A percentile compares a stretch with the other conserved stretches of the same genome.
These are phyloP conservation scores for Exophiala xenobiotica DNA, from an alignment of 2,329 filamentous ascomycete species.

Conservation along the genomic window DNA sequence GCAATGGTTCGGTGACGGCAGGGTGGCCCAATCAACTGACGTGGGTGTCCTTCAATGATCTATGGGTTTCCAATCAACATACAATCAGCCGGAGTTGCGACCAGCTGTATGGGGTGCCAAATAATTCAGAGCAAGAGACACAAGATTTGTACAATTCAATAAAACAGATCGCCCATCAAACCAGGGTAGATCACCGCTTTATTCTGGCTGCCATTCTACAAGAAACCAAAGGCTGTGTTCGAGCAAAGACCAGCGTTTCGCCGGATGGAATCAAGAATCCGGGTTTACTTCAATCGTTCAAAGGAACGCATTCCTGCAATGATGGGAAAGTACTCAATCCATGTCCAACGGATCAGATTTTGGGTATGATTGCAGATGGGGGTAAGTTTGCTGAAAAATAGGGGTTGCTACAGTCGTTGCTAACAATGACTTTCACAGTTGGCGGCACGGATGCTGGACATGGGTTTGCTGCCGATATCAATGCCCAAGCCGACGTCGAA, in stretches of 20 bases:
- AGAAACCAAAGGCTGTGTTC: conserved; percentile 49
- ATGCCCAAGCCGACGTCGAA: conserved; percentile 28
- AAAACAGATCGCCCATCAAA: conserved; percentile 32
- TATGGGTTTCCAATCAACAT: conserved; percentile 35
- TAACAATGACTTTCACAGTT: conserved; percentile 19
- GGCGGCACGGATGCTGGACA: conserved; percentile 38
- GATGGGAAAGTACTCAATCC: conserved; percentile 37
- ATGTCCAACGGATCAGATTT: conserved; percentile 39
- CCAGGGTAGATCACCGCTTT: conserved; percentile 42
- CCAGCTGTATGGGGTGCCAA: conserved; percentile 34
- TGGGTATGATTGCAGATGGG: conserved; percentile 44
- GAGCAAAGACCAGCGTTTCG: conserved; percentile 41
- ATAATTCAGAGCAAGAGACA: conserved; percentile 42
- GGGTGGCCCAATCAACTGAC: conserved; percentile 35
- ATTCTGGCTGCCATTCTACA: conserved; percentile 48
- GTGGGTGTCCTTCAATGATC: conserved; percentile 34
- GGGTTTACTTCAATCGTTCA: conserved; percentile 49
- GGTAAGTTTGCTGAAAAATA: conserved; percentile 23
- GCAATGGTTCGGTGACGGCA: conserved; percentile 32
- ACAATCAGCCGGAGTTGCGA: conserved; percentile 40
- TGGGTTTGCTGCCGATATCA: conserved; percentile 38
- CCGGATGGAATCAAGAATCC: conserved; percentile 44
- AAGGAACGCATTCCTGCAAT: conserved; percentile 42
- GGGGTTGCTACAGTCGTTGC: neutral
- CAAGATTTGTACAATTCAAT: conserved; percentile 41